phyloP scores from a whole-genome alignment of 2,329 filamentous ascomycete genomes.

The Talaromyces piceae region DNA sequence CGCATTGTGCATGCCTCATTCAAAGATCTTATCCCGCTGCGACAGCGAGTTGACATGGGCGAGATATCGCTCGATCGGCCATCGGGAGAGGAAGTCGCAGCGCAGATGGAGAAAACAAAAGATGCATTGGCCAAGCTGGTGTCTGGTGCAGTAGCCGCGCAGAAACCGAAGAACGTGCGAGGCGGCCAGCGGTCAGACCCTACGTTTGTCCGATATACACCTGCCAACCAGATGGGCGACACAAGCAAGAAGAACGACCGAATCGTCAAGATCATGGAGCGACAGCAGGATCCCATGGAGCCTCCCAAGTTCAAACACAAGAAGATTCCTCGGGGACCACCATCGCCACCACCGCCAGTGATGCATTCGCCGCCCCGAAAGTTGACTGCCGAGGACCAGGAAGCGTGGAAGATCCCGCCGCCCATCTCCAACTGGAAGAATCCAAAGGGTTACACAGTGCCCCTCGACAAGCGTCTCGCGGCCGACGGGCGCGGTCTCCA shows the following conservation, averaged over 20 bases:
- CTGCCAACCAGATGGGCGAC: conserved; percentile 94
- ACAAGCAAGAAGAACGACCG: conserved; percentile 78
- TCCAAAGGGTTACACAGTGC: conserved; percentile 94
- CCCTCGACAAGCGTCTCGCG: conserved; percentile 88
- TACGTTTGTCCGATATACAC: conserved; percentile 92
- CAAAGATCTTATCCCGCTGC: conserved; percentile 89
- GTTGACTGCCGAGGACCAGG: conserved; percentile 92
- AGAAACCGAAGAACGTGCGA: conserved; percentile 93
- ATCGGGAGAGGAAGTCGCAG: conserved; percentile 73
- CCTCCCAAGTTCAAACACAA: conserved; percentile 99
- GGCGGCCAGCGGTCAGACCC: conserved; percentile 72
- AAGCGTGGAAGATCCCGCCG: conserved; percentile 87
- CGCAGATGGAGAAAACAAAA: conserved; percentile 80
- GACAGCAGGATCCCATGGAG: conserved; percentile 90
- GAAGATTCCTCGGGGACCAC: conserved; percentile 89
- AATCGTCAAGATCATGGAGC: conserved; percentile 97
- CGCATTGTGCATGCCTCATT: conserved; percentile 91
- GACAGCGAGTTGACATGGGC: conserved; percentile 86
- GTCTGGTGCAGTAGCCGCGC: conserved; percentile 76
- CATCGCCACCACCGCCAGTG: conserved; percentile 84
- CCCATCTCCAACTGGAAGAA: conserved; percentile 99
- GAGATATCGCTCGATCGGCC: conserved; percentile 83
- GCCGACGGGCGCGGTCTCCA: conserved; percentile 87
- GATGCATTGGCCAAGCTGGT: conserved; percentile 76
- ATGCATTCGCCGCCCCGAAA: conserved; percentile 94